Evolutionary conservation across 768 basidiomycete species (phyloP), one percentile per base, ranked within the genome.

Genomic region (Boletales sp.): DNA sequence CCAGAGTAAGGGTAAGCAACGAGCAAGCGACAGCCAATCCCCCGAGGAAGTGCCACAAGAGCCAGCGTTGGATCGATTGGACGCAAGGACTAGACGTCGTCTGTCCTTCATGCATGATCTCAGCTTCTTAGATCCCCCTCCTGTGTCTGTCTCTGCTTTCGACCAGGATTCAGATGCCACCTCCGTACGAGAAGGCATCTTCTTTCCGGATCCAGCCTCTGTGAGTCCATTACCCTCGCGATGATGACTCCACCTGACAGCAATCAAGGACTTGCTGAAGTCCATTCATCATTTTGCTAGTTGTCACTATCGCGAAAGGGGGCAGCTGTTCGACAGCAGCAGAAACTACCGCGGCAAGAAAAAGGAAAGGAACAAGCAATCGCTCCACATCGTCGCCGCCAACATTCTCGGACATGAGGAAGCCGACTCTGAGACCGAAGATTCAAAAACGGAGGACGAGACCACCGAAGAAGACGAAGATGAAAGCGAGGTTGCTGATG

Each of bases 251-350:
- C 18, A 28, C 14, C 48, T 66, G 33, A 70, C 40, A 17, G 12
- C 19, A 69, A 64, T 46, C 62, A 30, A 81, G 78, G 79, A 81
- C 48, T 50, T 81, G 25, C 54, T 80, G 42, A 80, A 80, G 62
- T 71, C 71, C 42, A 72, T 80, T 36, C 80, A 80, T 52, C 67
- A 78, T 56, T 77, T 77, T 48, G 66, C 79, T 19, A 76, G 74
- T 41, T 68, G 65, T 18, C 84, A 84, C 61, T 91, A 89, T 56
- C 70, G 70, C 18, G 81, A 82, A 55, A 72, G 74, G 48, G 86
- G 82, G 0, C 77, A 87, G 54, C 64, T 89, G 3, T 66, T 73
- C 17, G 76, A 87, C 53, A 71, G 66, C 11, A 70, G 77, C 14
- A 74, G 72, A 47, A 63, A 76, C 37, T 78, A 71, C 51, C 76